These are phyloP conservation scores for Isabelozyma rhagii DNA, from an alignment of 805 yeast species.

Conservation along the genomic window DNA sequence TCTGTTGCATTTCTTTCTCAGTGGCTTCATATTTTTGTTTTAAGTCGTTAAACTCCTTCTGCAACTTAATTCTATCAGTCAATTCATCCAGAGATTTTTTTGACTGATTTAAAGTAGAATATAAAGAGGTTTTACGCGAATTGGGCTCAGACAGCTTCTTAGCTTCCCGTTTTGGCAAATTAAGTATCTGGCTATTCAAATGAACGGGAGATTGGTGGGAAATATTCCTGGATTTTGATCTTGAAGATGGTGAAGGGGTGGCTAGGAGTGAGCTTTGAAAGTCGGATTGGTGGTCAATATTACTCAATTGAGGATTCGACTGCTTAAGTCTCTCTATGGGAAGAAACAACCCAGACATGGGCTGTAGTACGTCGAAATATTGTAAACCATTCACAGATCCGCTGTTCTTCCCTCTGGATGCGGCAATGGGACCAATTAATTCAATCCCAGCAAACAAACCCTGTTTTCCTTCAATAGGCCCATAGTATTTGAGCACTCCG, in stretches of 20 bases:
- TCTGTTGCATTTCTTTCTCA: constrained; percentile 35
- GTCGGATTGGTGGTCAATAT: not conserved
- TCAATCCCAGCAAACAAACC: constrained; percentile 90
- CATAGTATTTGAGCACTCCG: constrained; percentile 70
- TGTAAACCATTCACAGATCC: constrained; percentile 74
- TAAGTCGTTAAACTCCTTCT: constrained; percentile 18
- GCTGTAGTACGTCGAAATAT: constrained; percentile 63
- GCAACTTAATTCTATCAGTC: constrained; percentile 9
- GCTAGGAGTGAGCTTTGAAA: not conserved
- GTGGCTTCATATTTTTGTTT: constrained; percentile 19
- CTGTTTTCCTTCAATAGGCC: constrained; percentile 63
- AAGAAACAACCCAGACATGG: constrained; percentile 74
- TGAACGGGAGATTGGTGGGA: not conserved
- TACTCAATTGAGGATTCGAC: constrained; percentile 29
- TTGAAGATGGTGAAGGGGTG: not conserved
- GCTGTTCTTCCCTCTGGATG: constrained; percentile 71
- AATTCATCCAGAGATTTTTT: constrained; percentile 8
- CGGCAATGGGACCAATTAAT: constrained; percentile 57
- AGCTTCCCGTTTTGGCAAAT: not conserved
- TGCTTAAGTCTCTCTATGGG: constrained; percentile 45
- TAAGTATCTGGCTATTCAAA: not conserved
- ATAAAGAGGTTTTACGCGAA: not conserved
- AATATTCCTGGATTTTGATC: not conserved
- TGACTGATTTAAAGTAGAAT: constrained; percentile 14
- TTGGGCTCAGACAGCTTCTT: not conserved